phyloP scores from a whole-genome alignment of 306 rosid species.

The Sechiopsis laciniata region DNA sequence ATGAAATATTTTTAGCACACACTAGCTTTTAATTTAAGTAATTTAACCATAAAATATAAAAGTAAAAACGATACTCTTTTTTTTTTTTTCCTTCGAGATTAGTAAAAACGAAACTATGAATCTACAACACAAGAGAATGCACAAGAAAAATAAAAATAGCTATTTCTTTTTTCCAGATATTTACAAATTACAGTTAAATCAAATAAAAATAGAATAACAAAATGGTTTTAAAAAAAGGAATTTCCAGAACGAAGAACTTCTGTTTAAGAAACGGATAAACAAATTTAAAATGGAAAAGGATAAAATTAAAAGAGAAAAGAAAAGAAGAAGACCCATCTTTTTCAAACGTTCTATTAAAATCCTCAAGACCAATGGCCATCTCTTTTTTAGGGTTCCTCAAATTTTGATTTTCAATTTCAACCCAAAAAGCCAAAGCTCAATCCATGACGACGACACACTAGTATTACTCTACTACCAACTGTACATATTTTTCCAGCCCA shows the following conservation, averaged over 20 bases:
- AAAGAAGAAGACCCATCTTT: neutral
- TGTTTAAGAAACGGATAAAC: neutral
- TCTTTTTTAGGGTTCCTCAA: conserved; percentile 53
- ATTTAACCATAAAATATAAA: too few relatives aligned
- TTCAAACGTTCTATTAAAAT: neutral
- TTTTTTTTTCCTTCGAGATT: too few relatives aligned
- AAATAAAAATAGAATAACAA: conserved; percentile 12
- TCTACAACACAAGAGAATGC: too few relatives aligned
- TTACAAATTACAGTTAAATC: neutral
- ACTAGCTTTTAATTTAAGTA: too few relatives aligned
- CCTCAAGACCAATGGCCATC: conserved; percentile 32
- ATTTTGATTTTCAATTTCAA: conserved; percentile 23
- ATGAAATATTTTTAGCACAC: too few relatives aligned
- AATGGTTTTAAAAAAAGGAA: conserved; percentile 1
- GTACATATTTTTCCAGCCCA: conserved; percentile 35
- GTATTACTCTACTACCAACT: conserved; percentile 10
- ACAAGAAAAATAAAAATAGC: too few relatives aligned
- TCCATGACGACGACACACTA: conserved; percentile 4
- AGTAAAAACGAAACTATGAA: too few relatives aligned
- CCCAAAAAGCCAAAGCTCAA: conserved; percentile 24
- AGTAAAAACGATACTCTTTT: too few relatives aligned
- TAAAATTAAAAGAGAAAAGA: neutral
- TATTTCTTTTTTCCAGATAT: too few relatives aligned
- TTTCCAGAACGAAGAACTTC: neutral
- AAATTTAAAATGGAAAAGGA: too few relatives aligned